Conservation (phyloP, 345 rosid genomes). For the Sisymbrium altissimum region DNA sequence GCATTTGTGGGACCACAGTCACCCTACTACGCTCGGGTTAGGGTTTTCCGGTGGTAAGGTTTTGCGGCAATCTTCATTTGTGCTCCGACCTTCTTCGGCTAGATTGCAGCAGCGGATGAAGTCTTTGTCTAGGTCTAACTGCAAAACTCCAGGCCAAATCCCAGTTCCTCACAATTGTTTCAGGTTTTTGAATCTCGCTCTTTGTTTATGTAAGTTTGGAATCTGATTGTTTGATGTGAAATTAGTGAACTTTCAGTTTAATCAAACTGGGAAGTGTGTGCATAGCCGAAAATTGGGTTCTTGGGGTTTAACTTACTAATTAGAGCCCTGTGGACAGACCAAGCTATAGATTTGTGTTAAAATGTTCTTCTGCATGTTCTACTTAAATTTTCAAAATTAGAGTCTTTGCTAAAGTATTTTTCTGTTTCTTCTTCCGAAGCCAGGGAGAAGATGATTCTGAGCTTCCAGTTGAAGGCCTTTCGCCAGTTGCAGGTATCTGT, state of each 20-base stretch:
- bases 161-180: constrained; percentile 42
- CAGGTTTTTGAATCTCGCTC: constrained; percentile 38
- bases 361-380: background rate
- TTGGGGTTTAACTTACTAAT: background rate
- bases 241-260: background rate
- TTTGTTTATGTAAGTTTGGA: background rate
- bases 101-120: constrained; percentile 37
- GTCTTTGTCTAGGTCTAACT: constrained; percentile 36
- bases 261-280: background rate
- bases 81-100: constrained; percentile 27
- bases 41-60: constrained; percentile 37
- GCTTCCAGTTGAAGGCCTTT: constrained; percentile 40
- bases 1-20: constrained; percentile 41
- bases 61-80: constrained; percentile 38
- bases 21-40: constrained; percentile 25
- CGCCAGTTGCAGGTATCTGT: constrained; percentile 58
- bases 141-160: constrained; percentile 43
- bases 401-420: constrained; percentile 30
- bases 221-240: background rate
- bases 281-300: background rate
- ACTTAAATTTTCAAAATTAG: no score
- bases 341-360: background rate
- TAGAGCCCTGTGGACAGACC: no score
- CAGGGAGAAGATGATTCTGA: constrained; percentile 49
- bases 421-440: constrained; percentile 41